Conservation (phyloP, 2,329 filamentous ascomycete species). For the Fusarium denticulatum region DNA sequence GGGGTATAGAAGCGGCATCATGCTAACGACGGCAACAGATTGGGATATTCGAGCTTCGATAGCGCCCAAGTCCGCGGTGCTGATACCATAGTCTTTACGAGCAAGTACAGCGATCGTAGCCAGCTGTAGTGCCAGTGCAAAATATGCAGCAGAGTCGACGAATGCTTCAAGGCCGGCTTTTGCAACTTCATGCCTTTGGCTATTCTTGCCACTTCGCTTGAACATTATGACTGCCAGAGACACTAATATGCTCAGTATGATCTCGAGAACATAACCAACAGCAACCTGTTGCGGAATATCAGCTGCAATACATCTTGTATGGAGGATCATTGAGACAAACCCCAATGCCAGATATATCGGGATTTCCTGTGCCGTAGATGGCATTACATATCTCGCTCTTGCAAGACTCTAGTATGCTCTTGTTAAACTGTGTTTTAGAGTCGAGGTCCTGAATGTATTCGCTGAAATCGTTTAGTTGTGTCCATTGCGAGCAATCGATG, state of each 20-base stretch:
- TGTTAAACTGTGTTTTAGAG: neutral
- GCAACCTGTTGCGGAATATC: conserved; percentile 10
- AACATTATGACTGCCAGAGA: conserved; percentile 4
- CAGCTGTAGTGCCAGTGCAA: conserved; percentile 34
- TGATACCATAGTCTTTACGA: conserved; percentile 40
- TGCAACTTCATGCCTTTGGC: neutral
- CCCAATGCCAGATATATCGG: conserved; percentile 39
- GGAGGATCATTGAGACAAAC: conserved; percentile 3
- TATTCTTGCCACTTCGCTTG: neutral
- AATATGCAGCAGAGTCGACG: conserved; percentile 36
- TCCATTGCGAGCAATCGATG: conserved; percentile 1
- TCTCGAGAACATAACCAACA: conserved; percentile 20
- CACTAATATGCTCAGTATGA: neutral
- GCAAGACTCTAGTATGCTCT: neutral
- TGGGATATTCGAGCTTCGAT: conserved; percentile 37
- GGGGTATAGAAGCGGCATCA: conserved; percentile 39
- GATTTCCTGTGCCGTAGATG: conserved; percentile 33
- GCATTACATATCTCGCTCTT: conserved; percentile 27
- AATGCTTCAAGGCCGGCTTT: conserved; percentile 14
- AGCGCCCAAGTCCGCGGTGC: conserved; percentile 32
- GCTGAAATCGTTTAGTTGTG: conserved; percentile 18
- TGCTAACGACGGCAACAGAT: conserved; percentile 33
- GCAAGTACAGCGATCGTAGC: conserved; percentile 35
- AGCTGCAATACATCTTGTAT: neutral
- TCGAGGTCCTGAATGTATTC: conserved; percentile 5